phyloP scores from a whole-genome alignment of 257 asterid species.

The Gentiana straminea region DNA sequence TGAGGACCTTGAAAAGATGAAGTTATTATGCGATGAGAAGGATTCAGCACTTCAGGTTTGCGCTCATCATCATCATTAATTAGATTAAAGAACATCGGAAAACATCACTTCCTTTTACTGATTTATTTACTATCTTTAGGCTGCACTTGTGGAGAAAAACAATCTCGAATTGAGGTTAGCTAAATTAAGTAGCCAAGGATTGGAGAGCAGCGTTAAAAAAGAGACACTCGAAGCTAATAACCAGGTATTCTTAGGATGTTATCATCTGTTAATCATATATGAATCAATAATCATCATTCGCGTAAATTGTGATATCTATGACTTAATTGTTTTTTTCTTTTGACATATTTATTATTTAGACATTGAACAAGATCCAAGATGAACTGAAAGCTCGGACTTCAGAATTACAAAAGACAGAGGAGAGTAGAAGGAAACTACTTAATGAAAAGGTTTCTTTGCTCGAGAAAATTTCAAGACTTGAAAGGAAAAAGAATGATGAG shows the following conservation, averaged over 20 bases:
- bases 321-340: too few relatives aligned
- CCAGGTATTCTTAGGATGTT: conserved; percentile 38
- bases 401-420: conserved; percentile 71
- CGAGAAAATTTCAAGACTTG: conserved; percentile 55
- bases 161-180: conserved; percentile 52
- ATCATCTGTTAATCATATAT: background rate
- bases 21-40: conserved; percentile 52
- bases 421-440: conserved; percentile 54
- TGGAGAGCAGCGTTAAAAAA: conserved; percentile 54
- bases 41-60: conserved; percentile 74
- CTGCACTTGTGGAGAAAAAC: conserved; percentile 62
- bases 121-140: conserved; percentile 27
- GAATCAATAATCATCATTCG: background rate
- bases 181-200: conserved; percentile 55
- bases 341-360: conserved; percentile 23
- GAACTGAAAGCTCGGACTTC: conserved; percentile 56
- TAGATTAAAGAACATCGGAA: background rate
- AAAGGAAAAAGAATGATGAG: conserved; percentile 54
- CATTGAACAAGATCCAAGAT: conserved; percentile 64
- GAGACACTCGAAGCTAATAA: conserved; percentile 64
- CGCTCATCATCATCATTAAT: conserved; percentile 7
- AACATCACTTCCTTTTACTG: conserved; percentile 17
- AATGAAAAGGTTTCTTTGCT: conserved; percentile 60
- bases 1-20: conserved; percentile 58
- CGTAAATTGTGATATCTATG: background rate